A percentile compares a stretch with the other conserved stretches of the same genome.
Conservation (phyloP, 108 stramenopile species). For the Skeletonema costatum region DNA sequence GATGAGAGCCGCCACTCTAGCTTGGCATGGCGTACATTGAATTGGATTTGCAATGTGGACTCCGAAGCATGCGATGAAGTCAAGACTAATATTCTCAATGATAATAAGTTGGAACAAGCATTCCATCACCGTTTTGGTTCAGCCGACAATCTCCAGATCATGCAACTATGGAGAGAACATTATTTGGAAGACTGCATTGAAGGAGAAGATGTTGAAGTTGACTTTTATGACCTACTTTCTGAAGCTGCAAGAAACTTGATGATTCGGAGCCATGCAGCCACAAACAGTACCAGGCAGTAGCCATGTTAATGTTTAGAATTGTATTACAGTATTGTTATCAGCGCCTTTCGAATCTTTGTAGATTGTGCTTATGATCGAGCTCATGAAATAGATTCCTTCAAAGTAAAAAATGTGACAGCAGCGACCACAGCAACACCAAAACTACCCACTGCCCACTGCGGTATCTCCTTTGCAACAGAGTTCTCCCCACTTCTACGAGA, state of each 20-base stretch:
- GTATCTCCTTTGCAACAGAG: slow-evolving; percentile 22
- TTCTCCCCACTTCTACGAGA: slow-evolving; percentile 12
- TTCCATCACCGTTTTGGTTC: slow-evolving; percentile 1
- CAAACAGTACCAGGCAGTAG: background rate
- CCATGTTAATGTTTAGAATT: background rate
- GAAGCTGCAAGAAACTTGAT: background rate
- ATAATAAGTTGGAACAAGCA: slow-evolving; percentile 13
- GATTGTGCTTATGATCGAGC: background rate
- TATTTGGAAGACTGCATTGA: background rate
- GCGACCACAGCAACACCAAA: slow-evolving; percentile 55
- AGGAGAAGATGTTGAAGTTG: background rate
- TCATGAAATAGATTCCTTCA: slow-evolving; percentile 20
- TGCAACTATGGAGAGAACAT: background rate
- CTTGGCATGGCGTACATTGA: slow-evolving; percentile 58
- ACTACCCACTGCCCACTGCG: slow-evolving; percentile 39
- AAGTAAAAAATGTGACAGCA: slow-evolving; percentile 52
- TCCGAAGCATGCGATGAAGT: slow-evolving; percentile 50
- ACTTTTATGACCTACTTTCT: background rate
- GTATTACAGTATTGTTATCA: background rate
- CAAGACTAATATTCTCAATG: slow-evolving; percentile 25
- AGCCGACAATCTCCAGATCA: background rate
- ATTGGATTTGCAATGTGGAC: slow-evolving; percentile 53
- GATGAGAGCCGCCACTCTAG: slow-evolving; percentile 57
- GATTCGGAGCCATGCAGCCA: background rate
- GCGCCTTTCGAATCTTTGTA: background rate